Percentiles rank a stretch among this genome's conserved stretches.
Conservation (phyloP, 2,329 filamentous ascomycete genomes). For the Achaetomium macrosporum region DNA sequence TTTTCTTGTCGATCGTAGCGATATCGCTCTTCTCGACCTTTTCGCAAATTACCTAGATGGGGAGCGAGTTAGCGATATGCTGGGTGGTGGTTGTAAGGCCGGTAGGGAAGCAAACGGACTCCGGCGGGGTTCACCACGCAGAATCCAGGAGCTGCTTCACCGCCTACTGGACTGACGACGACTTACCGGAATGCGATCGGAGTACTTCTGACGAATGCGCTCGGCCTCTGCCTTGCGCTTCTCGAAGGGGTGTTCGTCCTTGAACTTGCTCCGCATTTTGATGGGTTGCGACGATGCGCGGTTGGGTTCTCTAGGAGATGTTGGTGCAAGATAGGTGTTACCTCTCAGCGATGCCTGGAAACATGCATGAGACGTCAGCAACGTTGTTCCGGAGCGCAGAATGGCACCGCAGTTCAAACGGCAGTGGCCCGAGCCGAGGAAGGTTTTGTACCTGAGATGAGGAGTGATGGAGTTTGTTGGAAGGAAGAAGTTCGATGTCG, state of each 20-base stretch:
- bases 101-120: not conserved
- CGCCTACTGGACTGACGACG: conserved; percentile 7
- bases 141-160: conserved; percentile 5
- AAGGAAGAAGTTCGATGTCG: conserved; percentile 22
- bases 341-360: conserved; percentile 1
- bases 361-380: not conserved
- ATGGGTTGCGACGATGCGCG: conserved; percentile 27
- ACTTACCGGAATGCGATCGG: conserved; percentile 93
- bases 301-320: conserved; percentile 7
- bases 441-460: conserved; percentile 4
- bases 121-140: not conserved
- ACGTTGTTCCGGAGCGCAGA: not conserved
- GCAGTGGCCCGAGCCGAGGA: not conserved
- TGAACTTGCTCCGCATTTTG: conserved; percentile 98
- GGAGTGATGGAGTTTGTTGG: conserved; percentile 9
- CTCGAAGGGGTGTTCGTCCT: conserved; percentile 99
- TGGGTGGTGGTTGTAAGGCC: not conserved
- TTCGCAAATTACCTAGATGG: conserved; percentile 86
- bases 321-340: not conserved
- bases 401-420: not conserved
- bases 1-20: conserved; percentile 99
- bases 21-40: conserved; percentile 99
- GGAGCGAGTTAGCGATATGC: conserved; percentile 13
- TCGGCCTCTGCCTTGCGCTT: conserved; percentile 99
- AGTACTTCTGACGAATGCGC: conserved; percentile 98